These are phyloP conservation scores for Ambrosia hybrid DNA, from an alignment of 140 eudicot genomes.

Conservation along the genomic window DNA sequence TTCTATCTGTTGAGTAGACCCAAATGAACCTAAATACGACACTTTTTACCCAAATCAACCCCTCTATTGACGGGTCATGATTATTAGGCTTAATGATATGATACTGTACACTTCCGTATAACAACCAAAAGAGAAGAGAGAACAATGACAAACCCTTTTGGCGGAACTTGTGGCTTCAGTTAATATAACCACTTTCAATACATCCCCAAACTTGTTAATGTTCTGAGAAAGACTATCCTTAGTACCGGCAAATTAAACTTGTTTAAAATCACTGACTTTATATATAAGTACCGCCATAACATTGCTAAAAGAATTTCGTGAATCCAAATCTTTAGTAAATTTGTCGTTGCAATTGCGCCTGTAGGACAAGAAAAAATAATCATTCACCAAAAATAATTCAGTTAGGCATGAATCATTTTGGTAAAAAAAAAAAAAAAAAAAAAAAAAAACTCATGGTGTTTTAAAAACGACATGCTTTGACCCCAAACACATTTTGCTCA, in stretches of 20 bases:
- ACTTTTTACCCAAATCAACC: no score
- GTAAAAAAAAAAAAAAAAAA: no score
- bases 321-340: constrained; percentile 73
- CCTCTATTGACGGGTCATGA: no score
- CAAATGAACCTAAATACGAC: no score
- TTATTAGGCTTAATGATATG: no score
- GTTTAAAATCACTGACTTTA: constrained; percentile 8
- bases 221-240: constrained; percentile 84
- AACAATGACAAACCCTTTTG: constrained; percentile 67
- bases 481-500: no score
- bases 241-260: constrained; percentile 97
- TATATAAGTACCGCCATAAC: constrained; percentile 39
- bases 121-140: constrained; percentile 3
- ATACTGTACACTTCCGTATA: no score
- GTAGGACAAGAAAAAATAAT: constrained; percentile 12
- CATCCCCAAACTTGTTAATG: constrained; percentile 91
- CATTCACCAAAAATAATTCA: constrained; percentile 1
- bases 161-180: constrained; percentile 81
- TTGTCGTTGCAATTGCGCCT: constrained; percentile 53
- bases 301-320: constrained; percentile 79
- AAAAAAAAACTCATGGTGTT: no score
- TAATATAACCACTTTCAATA: constrained; percentile 69
- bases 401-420: no score
- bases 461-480: no score
- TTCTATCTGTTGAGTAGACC: no score